Evolutionary conservation across 371 early-diverging fungal genomes (phyloP).

Genomic region (Lichtheimia ramosa): DNA sequence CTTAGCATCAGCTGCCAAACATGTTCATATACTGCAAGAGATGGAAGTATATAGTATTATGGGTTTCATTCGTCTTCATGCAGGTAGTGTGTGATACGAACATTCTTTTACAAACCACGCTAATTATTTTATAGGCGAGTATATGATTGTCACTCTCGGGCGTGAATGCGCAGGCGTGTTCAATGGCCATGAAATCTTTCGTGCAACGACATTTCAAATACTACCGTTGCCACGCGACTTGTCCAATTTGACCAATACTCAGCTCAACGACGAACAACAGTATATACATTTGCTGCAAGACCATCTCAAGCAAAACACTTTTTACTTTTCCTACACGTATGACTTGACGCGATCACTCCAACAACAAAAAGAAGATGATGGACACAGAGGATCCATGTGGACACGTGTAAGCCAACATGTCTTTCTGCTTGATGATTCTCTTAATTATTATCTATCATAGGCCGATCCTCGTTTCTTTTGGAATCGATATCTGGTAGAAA

Average conservation of each 20-base stretch:
- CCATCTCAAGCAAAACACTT: slow-evolving; percentile 61
- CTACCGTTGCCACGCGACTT: slow-evolving; percentile 65
- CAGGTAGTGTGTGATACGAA: slow-evolving; percentile 45
- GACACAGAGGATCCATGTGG: slow-evolving; percentile 19
- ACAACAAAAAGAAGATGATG: slow-evolving; percentile 46
- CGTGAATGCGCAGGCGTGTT: slow-evolving; percentile 68
- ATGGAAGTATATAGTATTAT: slow-evolving; percentile 60
- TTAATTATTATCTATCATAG: slow-evolving; percentile 19
- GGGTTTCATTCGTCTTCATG: slow-evolving; percentile 73
- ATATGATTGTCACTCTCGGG: slow-evolving; percentile 80
- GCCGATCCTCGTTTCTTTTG: slow-evolving; percentile 89
- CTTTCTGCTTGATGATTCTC: too few relatives aligned
- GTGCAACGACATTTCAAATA: slow-evolving; percentile 49
- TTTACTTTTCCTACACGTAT: slow-evolving; percentile 84
- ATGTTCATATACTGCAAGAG: slow-evolving; percentile 18
- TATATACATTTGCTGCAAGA: slow-evolving; percentile 71
- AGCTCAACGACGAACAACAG: slow-evolving; percentile 66
- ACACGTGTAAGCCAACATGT: slow-evolving; percentile 25
- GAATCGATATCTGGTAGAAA: slow-evolving; percentile 73
- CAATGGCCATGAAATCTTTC: slow-evolving; percentile 45
- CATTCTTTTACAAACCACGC: not conserved
- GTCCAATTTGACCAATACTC: slow-evolving; percentile 21
- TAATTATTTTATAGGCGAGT: slow-evolving; percentile 13
- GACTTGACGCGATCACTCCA: slow-evolving; percentile 85
- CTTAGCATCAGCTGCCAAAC: slow-evolving; percentile 21